Evolutionary conservation across 2,329 filamentous ascomycete genomes (phyloP), one percentile per base, ranked within the genome.

Genomic region (Cytospora piceicola): DNA sequence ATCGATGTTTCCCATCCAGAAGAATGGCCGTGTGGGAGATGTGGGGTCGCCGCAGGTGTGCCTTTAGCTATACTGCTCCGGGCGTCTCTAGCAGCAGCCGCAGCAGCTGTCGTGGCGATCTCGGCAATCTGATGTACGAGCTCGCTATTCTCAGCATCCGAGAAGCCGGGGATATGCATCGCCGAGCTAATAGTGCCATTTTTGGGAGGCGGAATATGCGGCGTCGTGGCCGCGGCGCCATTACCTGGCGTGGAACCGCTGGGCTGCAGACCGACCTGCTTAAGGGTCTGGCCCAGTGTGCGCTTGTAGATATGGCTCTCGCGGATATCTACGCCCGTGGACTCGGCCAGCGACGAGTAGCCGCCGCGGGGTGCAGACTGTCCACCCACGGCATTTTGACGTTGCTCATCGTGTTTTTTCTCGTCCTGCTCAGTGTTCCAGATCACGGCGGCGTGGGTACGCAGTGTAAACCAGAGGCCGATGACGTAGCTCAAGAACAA

Each of bases 361-460:
- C 49, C 64, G 22, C 49, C 57, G 32, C 67, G 61, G 24, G 57
- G 30, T 5, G 74, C 42, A 60, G 62, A 54, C 29, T 36, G 14
- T 70, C 72, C 51, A 80, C 78, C 22, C 8, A 75, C 74, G 24
- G 70, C 64, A 36, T 39, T 7, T 20, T 63, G 61, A 32, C 73
- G 70, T 7, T 75, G 73, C 20, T 88, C 85, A 15, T 88, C 85
- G 51, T 86, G 81, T 72, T 87, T 89, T 78, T 93, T 94, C 77
- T 94, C 91, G 49, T 94, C 91, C 3, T 84, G 75, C 68, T 97
- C 94, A 11, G 86, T 90, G 72, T 93, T 95, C 95, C 95, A 99
- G 70, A 99, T 99, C 55, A 97, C 91, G 5, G 96, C 94, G 4
- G 95, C 95, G 75, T 99, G 95, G 0, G 95, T 99, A 69, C 95